Evolutionary conservation across 305 asterid species (phyloP).

Genomic region (Coffea humblotiana): DNA sequence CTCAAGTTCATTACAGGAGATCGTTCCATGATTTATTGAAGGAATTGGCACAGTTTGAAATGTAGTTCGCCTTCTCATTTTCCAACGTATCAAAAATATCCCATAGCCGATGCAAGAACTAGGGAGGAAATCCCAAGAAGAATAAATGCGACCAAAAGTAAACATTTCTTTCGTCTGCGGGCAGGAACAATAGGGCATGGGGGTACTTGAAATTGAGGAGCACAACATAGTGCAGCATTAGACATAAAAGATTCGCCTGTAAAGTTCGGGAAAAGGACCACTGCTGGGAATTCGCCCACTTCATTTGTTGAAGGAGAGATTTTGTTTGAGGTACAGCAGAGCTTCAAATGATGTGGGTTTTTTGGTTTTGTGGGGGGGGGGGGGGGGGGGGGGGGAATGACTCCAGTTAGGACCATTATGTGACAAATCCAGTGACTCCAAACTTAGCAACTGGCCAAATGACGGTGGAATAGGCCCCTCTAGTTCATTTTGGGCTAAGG

Average conservation of each 20-base stretch:
- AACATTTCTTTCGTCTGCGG: slow-evolving; percentile 13
- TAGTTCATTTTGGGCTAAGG: slow-evolving; percentile 29
- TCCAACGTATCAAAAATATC: slow-evolving; percentile 3
- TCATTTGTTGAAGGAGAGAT: slow-evolving; percentile 33
- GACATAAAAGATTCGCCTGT: slow-evolving; percentile 27
- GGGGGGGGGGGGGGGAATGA: slow-evolving; percentile 21
- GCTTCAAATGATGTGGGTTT: slow-evolving; percentile 27
- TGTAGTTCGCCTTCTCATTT: slow-evolving; percentile 8
- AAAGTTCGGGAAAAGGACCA: slow-evolving; percentile 37
- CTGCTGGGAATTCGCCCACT: slow-evolving; percentile 33
- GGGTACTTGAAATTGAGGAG: slow-evolving; percentile 15
- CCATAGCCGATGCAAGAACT: slow-evolving; percentile 1
- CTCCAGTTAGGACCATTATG: slow-evolving; percentile 26
- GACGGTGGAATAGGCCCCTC: slow-evolving; percentile 35
- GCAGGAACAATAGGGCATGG: slow-evolving; percentile 11
- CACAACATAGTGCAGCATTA: slow-evolving; percentile 35
- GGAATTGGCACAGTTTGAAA: neutral
- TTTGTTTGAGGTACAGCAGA: slow-evolving; percentile 20
- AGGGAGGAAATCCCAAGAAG: slow-evolving; percentile 10
- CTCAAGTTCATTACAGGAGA: slow-evolving; percentile 23
- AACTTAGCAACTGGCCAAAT: slow-evolving; percentile 24
- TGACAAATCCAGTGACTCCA: slow-evolving; percentile 22
- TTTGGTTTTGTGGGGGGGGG: no score
- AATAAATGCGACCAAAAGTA: neutral
- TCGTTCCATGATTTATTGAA: slow-evolving; percentile 5